Percentiles rank a stretch among this genome's conserved stretches.
Conservation (phyloP, 345 rosid species). For the Abelmoschus esculentus region DNA sequence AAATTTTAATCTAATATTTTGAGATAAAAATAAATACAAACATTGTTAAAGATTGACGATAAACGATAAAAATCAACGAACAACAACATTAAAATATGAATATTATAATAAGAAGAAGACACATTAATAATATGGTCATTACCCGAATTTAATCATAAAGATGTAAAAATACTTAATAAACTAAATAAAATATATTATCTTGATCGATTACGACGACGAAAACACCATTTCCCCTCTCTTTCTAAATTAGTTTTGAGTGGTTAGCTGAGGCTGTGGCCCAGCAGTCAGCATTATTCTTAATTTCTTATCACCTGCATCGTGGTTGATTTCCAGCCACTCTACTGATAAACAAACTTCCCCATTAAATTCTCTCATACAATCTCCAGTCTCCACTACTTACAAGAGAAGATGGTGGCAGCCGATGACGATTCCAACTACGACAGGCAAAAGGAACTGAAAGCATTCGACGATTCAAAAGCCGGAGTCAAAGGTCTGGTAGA, state of each 20-base stretch:
- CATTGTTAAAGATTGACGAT: no score
- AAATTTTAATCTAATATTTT: no score
- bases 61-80: no score
- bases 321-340: conserved; percentile 2
- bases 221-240: neutral
- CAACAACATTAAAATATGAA: no score
- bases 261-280: neutral
- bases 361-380: neutral
- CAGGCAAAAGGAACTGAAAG: conserved; percentile 11
- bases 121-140: no score
- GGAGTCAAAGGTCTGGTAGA: conserved; percentile 37
- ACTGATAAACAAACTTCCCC: neutral
- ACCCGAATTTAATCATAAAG: no score
- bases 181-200: no score
- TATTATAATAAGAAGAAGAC: no score
- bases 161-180: no score
- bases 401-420: neutral
- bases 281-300: neutral
- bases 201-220: no score
- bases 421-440: neutral
- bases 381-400: neutral
- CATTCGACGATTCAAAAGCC: conserved; percentile 19
- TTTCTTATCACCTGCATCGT: neutral
- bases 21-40: no score
- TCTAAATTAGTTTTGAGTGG: no score